Evolutionary conservation across 129 eudicot genomes (phyloP), one percentile per base, ranked within the genome.

Genomic region (Kitagawia praeruptora): DNA sequence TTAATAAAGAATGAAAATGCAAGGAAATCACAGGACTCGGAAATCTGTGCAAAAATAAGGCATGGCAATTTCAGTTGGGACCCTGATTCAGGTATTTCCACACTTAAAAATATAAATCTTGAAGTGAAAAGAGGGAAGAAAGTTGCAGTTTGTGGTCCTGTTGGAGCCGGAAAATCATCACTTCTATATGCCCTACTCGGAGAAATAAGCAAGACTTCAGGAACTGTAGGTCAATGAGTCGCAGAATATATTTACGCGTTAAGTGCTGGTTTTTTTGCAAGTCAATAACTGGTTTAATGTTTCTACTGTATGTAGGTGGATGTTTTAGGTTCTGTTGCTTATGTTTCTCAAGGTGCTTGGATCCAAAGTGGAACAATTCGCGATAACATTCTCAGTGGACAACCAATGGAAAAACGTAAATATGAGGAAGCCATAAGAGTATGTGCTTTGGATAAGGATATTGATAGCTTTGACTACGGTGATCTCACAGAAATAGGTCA

Each of bases 401-500:
- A 84, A 87, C 90, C 91, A 23, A 88, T 93, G 97, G 88, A 86
- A n/a, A 85, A 82, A 77, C 71, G 28, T 11, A 93, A 54, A 61
- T 91, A 93, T 27, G 87, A 89, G 44, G 81, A 83, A 70, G 89
- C 88, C 31, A 85, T 89, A 69, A 86, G 80, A 78, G 93, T 82
- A 6, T 87, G 92, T 77, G 93, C 96, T 45, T 79, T 93, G 56
- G 96, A 93, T 80, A 91, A 89, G 82, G 98, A 93, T 67, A 85
- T 89, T 10, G 83, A 86, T 40, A 85, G 78, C 79, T 88, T 93
- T 69, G 84, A 74, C 53, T 83, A 89, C 80, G 92, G 97, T 25
- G 97, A 93, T 82, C 86, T 87, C 19, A 93, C 95, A 7, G 95
- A 91, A 89, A 91, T 93, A 47, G 93, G 98, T 0, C 91, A 93